phyloP scores from a whole-genome alignment of 768 basidiomycete genomes.

The Austroboletus eburneus region DNA sequence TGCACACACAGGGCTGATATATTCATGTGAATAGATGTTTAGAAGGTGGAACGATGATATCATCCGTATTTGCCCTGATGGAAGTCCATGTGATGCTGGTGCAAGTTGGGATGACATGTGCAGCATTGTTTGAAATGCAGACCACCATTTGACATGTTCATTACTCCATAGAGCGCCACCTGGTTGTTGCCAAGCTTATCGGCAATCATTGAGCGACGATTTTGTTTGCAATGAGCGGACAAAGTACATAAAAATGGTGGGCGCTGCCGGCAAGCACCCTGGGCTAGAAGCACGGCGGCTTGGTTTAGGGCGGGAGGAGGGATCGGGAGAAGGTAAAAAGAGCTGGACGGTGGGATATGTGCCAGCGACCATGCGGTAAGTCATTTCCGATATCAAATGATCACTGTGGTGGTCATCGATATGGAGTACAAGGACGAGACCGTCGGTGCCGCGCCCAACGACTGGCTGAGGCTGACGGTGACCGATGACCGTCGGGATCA shows the following conservation, averaged over 20 bases:
- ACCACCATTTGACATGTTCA: neutral
- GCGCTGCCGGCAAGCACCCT: no score
- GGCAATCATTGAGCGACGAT: neutral
- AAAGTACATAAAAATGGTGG: no score
- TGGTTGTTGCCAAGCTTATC: slow-evolving; percentile 2
- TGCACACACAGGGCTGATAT: slow-evolving; percentile 1
- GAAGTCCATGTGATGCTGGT: neutral
- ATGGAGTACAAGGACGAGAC: no score
- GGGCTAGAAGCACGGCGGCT: neutral
- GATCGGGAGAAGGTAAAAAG: neutral
- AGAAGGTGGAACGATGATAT: neutral
- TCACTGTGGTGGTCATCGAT: neutral
- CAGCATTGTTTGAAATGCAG: neutral
- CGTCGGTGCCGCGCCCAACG: no score
- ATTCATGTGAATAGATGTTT: slow-evolving; percentile 2
- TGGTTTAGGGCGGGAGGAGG: neutral
- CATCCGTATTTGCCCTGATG: neutral
- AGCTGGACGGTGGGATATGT: neutral
- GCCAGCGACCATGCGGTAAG: slow-evolving; percentile 9
- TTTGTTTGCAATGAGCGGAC: no score
- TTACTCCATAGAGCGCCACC: slow-evolving; percentile 1
- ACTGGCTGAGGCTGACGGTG: no score
- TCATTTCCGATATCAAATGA: slow-evolving; percentile 28
- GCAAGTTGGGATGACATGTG: neutral
- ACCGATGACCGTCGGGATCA: no score